Evolutionary conservation across 768 basidiomycete genomes (phyloP).

Genomic region (Amanita pallidorosea): DNA sequence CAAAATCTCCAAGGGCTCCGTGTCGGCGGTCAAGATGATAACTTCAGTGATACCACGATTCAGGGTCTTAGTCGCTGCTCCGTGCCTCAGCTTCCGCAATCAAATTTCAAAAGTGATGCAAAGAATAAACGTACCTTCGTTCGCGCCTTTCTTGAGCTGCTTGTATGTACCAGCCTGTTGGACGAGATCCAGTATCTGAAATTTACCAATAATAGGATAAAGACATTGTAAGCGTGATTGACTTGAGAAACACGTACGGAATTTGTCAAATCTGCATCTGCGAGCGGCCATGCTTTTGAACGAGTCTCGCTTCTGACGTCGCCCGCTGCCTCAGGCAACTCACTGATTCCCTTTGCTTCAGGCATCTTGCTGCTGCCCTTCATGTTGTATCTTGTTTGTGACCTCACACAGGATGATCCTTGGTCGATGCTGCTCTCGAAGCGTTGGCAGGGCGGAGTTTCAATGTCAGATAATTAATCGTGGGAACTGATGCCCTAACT

Average conservation of each 20-base stretch:
- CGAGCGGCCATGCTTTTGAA: constrained; percentile 84
- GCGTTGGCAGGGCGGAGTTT: too few relatives aligned
- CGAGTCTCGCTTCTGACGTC: too few relatives aligned
- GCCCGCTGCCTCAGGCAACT: too few relatives aligned
- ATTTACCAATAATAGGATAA: background rate
- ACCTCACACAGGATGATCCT: too few relatives aligned
- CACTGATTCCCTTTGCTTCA: too few relatives aligned
- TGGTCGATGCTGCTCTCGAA: too few relatives aligned
- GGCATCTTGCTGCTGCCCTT: too few relatives aligned
- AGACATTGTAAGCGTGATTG: background rate
- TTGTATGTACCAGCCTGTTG: constrained; percentile 97
- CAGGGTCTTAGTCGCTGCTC: constrained; percentile 87
- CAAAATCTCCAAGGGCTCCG: constrained; percentile 95
- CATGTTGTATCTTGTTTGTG: too few relatives aligned
- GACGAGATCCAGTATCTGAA: constrained; percentile 87
- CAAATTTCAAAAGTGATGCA: background rate
- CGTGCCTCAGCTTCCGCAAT: constrained; percentile 7
- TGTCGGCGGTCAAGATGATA: constrained; percentile 93
- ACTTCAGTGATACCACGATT: constrained; percentile 98
- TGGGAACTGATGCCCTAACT: too few relatives aligned
- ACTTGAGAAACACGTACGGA: constrained; percentile 38
- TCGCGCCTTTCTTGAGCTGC: constrained; percentile 97
- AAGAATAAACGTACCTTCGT: constrained; percentile 65
- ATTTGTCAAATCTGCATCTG: constrained; percentile 82
- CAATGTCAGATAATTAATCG: too few relatives aligned